phyloP scores from a whole-genome alignment of 1,284 basidiomycete genomes.

The Vanrija humicola region DNA sequence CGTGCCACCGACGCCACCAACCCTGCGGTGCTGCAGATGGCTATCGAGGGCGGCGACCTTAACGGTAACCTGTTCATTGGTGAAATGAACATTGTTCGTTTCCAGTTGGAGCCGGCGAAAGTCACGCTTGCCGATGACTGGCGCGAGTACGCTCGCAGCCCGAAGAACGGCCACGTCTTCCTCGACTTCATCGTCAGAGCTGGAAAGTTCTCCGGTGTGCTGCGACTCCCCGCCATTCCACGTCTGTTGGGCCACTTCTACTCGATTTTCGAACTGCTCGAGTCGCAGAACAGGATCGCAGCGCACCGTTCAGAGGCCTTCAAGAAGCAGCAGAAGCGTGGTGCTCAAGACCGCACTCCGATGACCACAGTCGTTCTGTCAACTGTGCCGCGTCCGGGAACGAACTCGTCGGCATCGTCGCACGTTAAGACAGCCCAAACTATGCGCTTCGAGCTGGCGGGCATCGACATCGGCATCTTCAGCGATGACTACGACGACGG shows the following conservation, averaged over 20 bases:
- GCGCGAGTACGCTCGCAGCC: slow-evolving; percentile 56
- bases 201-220: slow-evolving; percentile 64
- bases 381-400: slow-evolving; percentile 57
- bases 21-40: slow-evolving; percentile 64
- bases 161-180: slow-evolving; percentile 60
- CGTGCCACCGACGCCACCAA: slow-evolving; percentile 34
- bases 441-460: slow-evolving; percentile 41
- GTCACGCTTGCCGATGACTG: slow-evolving; percentile 79
- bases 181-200: slow-evolving; percentile 73
- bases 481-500: slow-evolving; percentile 35
- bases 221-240: slow-evolving; percentile 57
- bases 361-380: slow-evolving; percentile 74
- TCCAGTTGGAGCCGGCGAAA: slow-evolving; percentile 74
- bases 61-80: slow-evolving; percentile 69
- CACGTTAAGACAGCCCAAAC: slow-evolving; percentile 35
- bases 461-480: slow-evolving; percentile 42
- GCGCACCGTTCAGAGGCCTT: slow-evolving; percentile 60
- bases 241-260: slow-evolving; percentile 40
- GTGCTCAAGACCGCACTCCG: slow-evolving; percentile 56
- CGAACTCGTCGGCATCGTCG: slow-evolving; percentile 38
- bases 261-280: slow-evolving; percentile 55
- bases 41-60: slow-evolving; percentile 69
- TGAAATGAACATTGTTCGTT: slow-evolving; percentile 68
- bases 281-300: slow-evolving; percentile 56
- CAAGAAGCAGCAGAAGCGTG: slow-evolving; percentile 65